phyloP scores from a whole-genome alignment of 257 asterid species.

The Buddleja alternifolia region DNA sequence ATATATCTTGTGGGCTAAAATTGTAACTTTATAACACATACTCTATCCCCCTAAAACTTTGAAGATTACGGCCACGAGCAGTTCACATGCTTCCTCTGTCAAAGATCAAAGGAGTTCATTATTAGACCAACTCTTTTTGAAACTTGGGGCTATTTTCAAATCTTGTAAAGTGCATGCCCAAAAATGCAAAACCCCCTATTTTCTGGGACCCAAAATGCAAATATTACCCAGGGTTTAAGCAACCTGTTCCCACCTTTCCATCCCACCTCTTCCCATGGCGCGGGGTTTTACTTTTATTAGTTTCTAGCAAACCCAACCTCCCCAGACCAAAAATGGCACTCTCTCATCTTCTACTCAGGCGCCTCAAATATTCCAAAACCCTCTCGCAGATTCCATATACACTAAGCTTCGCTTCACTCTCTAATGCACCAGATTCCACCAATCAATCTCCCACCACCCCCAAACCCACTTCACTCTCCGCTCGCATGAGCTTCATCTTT shows the following conservation, averaged over 20 bases:
- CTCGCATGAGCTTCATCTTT: slow-evolving; percentile 89
- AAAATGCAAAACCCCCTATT: too few species aligned
- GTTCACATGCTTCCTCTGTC: too few species aligned
- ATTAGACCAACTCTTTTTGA: too few species aligned
- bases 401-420: slow-evolving; percentile 39
- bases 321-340: slow-evolving; percentile 35
- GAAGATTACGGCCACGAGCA: too few species aligned
- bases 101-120: too few species aligned
- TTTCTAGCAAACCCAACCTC: not conserved
- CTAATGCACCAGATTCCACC: slow-evolving; percentile 38
- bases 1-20: too few species aligned
- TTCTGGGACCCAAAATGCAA: too few species aligned
- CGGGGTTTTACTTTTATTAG: slow-evolving; percentile 43
- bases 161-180: too few species aligned
- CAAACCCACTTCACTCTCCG: slow-evolving; percentile 74
- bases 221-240: too few species aligned
- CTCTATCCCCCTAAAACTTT: too few species aligned
- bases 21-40: too few species aligned
- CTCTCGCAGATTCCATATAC: slow-evolving; percentile 28
- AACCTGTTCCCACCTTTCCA: not conserved
- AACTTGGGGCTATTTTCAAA: too few species aligned
- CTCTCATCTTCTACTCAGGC: slow-evolving; percentile 47
- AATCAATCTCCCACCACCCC: slow-evolving; percentile 37
- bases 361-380: slow-evolving; percentile 37
- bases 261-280: slow-evolving; percentile 26